Percentiles rank a stretch among this genome's conserved stretches.
Evolutionary conservation across 1,139 yeast genomes (phyloP).

Genomic region (Arxiozyma telluris): DNA sequence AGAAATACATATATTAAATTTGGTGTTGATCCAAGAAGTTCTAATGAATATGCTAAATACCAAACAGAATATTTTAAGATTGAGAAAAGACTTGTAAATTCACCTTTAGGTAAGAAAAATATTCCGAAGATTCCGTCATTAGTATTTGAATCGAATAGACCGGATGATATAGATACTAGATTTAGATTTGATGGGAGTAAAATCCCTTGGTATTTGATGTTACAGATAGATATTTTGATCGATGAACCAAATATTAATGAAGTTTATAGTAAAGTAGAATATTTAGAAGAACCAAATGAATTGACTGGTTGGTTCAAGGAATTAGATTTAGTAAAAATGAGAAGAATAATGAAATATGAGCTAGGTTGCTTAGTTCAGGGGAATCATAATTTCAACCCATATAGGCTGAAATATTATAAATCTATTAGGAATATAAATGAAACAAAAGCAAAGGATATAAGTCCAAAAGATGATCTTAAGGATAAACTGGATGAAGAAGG

Average conservation of each 20-base stretch:
- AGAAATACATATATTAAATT: constrained; percentile 74
- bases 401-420: constrained; percentile 34
- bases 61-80: constrained; percentile 75
- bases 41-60: constrained; percentile 48
- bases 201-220: constrained; percentile 59
- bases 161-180: constrained; percentile 32
- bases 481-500: constrained; percentile 7
- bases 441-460: constrained; percentile 24
- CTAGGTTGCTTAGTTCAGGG: constrained; percentile 46
- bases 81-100: constrained; percentile 24
- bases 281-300: constrained; percentile 39
- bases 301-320: constrained; percentile 70
- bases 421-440: constrained; percentile 28
- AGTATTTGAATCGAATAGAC: constrained; percentile 27
- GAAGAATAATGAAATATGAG: constrained; percentile 68
- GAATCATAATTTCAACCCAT: constrained; percentile 36
- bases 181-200: constrained; percentile 66
- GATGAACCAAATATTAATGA: constrained; percentile 52
- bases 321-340: constrained; percentile 51
- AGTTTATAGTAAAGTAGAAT: constrained; percentile 37
- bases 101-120: constrained; percentile 37
- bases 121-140: constrained; percentile 30
- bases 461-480: constrained; percentile 25
- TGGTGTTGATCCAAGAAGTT: constrained; percentile 68
- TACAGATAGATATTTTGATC: constrained; percentile 73